Evolutionary conservation across 768 basidiomycete species (phyloP), one percentile per base, ranked within the genome.

Genomic region (Pulveroboletus sp.): DNA sequence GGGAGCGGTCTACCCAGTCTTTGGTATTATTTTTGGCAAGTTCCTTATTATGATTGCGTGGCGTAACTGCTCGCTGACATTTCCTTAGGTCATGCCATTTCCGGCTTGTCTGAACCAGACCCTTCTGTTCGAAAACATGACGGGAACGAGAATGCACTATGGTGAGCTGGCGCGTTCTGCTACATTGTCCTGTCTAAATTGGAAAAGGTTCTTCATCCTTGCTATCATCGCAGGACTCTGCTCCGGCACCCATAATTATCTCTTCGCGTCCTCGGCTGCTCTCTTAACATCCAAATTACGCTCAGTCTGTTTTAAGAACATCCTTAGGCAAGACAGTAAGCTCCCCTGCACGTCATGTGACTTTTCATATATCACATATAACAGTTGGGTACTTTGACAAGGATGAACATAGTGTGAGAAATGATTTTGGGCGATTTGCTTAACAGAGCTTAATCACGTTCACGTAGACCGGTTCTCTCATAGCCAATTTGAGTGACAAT

Each of bases 311-410:
- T 95, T 97, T 80, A 75, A 70, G 41, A 80, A 94, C 7, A 86
- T 94, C 49, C 71, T 97, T 13, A 77, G 90, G 41, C 93, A 95
- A 74, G 95, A 97, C 61, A 84, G 87, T 82, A 59, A 69, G 79
- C 32, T 9, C 13, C n/a, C 1, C 35, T 2, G n/a, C 27, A 0
- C 20, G 1, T 33, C 16, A 4, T 23, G 13, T 36, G 27, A 6
- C 3, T n/a, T 43, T 24, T 11, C 8, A 37, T 29, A 49, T 40
- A 49, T 10, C 23, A 10, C 48, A 27, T 5, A 20, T 44, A 42
- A 23, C 51, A 87, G 84, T 90, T 57, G 86, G 85, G 52, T 94
- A 85, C 75, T 97, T 94, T 50, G 93, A 97, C 68, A 83, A 81
- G 69, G 90, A 92, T 21, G 81, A 84, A 66, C 82, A 97, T 63